Evolutionary conservation across 2,329 filamentous ascomycete genomes (phyloP).

Genomic region (Epichloe elymi): DNA sequence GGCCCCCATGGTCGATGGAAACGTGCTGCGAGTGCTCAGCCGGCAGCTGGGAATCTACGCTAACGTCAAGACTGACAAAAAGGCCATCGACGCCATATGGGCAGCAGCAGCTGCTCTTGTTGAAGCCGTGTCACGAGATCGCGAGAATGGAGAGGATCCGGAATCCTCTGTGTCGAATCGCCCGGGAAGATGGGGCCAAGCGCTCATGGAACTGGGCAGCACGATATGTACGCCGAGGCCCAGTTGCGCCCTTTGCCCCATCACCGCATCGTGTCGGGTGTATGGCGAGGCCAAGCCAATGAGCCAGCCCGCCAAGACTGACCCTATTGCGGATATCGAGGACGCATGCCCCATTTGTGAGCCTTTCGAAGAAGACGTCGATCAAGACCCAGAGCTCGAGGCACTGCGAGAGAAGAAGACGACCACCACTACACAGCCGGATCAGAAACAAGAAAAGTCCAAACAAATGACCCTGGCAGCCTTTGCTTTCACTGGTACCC

Average conservation of each 20-base stretch:
- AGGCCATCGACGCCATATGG: constrained; percentile 42
- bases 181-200: constrained; percentile 50
- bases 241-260: constrained; percentile 38
- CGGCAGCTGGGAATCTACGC: constrained; percentile 44
- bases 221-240: constrained; percentile 49
- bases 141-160: constrained; percentile 7
- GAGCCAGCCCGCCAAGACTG: constrained; percentile 13
- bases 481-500: constrained; percentile 20
- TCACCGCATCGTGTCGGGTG: constrained; percentile 36
- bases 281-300: constrained; percentile 31
- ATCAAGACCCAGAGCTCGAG: constrained; percentile 12
- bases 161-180: constrained; percentile 23
- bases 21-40: constrained; percentile 47
- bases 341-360: constrained; percentile 37
- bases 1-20: constrained; percentile 50
- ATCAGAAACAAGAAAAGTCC: constrained; percentile 8
- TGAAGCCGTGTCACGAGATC: constrained; percentile 33
- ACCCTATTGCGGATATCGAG: constrained; percentile 30
- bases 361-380: constrained; percentile 26
- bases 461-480: constrained; percentile 22
- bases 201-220: constrained; percentile 52
- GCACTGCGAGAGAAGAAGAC: background rate
- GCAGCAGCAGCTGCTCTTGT: constrained; percentile 42
- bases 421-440: constrained; percentile 1
- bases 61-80: constrained; percentile 43